phyloP scores from a whole-genome alignment of 441 rosid genomes.

The California macrophylla region DNA sequence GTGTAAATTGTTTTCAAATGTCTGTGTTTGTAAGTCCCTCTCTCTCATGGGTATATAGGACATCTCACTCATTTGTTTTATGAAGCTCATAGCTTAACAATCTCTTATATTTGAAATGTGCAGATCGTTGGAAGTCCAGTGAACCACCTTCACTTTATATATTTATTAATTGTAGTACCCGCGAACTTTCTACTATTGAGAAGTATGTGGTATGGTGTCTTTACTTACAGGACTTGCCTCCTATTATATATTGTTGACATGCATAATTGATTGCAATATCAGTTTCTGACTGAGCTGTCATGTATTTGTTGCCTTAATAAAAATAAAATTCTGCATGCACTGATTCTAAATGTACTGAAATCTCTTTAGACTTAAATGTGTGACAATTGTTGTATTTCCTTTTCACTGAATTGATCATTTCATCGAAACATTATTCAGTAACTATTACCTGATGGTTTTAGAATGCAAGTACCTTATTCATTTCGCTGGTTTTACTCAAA shows the following conservation, averaged over 20 bases:
- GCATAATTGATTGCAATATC: constrained; percentile 3
- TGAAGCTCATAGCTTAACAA: constrained; percentile 2
- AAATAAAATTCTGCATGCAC: not conserved
- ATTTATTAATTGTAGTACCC: constrained; percentile 79
- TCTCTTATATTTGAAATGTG: constrained; percentile 19
- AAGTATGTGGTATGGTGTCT: constrained; percentile 67
- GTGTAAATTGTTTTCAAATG: not conserved
- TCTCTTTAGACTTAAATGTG: not conserved
- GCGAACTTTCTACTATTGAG: constrained; percentile 72
- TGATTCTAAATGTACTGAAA: not conserved
- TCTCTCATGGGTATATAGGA: not conserved
- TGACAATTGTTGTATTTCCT: not conserved
- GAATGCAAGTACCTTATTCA: not conserved
- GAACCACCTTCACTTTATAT: constrained; percentile 69
- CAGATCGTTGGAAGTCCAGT: constrained; percentile 73
- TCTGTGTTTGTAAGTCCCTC: not conserved
- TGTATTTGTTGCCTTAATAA: not conserved
- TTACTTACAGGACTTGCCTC: constrained; percentile 6
- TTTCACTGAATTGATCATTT: not conserved
- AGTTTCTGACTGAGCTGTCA: not conserved
- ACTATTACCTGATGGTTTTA: not conserved
- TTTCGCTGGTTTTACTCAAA: not conserved
- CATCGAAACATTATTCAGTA: not conserved
- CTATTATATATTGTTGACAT: constrained; percentile 12
- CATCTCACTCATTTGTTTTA: not conserved